Evolutionary conservation across 257 asterid species (phyloP).

Genomic region (Paulownia fortunei): DNA sequence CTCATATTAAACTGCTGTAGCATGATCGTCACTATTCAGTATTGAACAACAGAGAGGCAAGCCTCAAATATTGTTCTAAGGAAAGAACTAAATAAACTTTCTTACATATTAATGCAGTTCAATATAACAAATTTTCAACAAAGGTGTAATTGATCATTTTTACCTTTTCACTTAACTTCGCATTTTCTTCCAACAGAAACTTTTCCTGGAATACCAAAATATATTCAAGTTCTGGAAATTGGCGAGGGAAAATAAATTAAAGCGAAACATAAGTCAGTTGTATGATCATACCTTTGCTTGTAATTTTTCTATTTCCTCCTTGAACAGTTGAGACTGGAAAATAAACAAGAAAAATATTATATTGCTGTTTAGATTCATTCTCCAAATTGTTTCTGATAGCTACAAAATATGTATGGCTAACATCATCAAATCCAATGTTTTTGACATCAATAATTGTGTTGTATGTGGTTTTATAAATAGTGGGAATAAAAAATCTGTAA

Average conservation of each 20-base stretch:
- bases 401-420: not conserved
- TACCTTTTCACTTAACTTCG: slow-evolving; percentile 49
- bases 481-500: no score
- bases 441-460: no score
- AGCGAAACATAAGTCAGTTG: not conserved
- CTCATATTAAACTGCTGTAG: no score
- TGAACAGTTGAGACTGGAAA: slow-evolving; percentile 51
- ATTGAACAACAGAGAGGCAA: no score
- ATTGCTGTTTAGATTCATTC: not conserved
- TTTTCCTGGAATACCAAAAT: slow-evolving; percentile 40
- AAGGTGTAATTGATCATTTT: not conserved
- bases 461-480: no score
- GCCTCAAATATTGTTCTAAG: no score
- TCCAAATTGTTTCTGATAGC: no score
- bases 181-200: slow-evolving; percentile 43
- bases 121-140: not conserved
- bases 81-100: no score
- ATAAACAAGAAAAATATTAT: not conserved
- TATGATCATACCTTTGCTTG: slow-evolving; percentile 45
- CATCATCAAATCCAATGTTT: not conserved
- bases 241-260: not conserved
- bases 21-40: no score
- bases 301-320: slow-evolving; percentile 44
- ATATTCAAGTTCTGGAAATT: not conserved
- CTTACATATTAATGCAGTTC: no score